These are phyloP conservation scores for Crucibulum parvulum DNA, from an alignment of 1,284 basidiomycete genomes.

Conservation along the genomic window DNA sequence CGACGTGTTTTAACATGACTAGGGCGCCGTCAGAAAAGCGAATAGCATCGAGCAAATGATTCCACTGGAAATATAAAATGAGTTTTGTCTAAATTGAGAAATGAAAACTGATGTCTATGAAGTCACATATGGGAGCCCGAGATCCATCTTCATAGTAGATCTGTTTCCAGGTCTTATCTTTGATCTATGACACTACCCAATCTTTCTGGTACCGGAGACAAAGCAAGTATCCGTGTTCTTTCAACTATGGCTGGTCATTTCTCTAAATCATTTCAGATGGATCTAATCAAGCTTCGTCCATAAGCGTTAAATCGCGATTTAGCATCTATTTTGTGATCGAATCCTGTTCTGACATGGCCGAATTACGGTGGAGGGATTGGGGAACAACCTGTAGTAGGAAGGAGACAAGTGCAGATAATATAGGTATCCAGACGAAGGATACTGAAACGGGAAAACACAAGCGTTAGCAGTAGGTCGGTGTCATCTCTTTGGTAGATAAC, in stretches of 20 bases:
- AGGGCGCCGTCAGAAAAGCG: slow-evolving; percentile 6
- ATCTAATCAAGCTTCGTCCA: no score
- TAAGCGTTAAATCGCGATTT: no score
- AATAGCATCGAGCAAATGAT: slow-evolving; percentile 11
- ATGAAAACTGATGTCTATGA: background rate
- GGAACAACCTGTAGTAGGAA: no score
- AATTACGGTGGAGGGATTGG: no score
- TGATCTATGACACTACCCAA: slow-evolving; percentile 43
- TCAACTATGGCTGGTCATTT: slow-evolving; percentile 30
- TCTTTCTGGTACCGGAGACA: slow-evolving; percentile 40
- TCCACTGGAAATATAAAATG: background rate
- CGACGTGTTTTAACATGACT: slow-evolving; percentile 10
- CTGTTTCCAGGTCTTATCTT: background rate
- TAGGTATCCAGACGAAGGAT: no score
- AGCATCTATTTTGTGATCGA: no score
- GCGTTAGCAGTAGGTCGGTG: no score
- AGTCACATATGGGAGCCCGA: background rate
- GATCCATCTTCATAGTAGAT: slow-evolving; percentile 3
- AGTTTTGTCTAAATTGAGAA: background rate
- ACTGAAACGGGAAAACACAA: no score
- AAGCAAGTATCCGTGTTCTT: slow-evolving; percentile 37
- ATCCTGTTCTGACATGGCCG: no score
- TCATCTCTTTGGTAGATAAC: no score
- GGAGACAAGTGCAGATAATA: no score
- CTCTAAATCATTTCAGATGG: slow-evolving; percentile 23